phyloP scores from a whole-genome alignment of 257 asterid genomes.

The Fraxinus quadrangulata region DNA sequence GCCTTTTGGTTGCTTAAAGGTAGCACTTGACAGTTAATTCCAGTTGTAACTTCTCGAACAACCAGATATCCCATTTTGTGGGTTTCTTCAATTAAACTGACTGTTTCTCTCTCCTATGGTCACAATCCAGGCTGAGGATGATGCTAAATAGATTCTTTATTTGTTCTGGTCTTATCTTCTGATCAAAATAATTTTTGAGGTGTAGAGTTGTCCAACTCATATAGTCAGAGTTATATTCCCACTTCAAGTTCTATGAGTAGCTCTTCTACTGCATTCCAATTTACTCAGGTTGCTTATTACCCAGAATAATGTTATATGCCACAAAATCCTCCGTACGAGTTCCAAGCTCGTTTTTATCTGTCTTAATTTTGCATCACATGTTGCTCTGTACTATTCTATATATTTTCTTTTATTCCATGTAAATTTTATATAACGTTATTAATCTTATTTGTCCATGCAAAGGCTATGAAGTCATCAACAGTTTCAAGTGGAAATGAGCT shows the following conservation, averaged over 20 bases:
- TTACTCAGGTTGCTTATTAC: background rate
- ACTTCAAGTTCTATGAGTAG: background rate
- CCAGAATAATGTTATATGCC: background rate
- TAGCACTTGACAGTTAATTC: background rate
- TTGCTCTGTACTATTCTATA: background rate
- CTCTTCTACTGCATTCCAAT: background rate
- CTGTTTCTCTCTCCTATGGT: background rate
- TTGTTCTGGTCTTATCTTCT: background rate
- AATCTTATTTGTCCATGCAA: slow-evolving; percentile 28
- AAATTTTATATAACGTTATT: background rate
- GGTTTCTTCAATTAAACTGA: background rate
- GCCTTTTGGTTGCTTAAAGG: background rate
- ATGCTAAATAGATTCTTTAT: background rate
- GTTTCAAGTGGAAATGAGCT: slow-evolving; percentile 66
- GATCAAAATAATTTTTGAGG: background rate
- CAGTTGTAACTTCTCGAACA: background rate
- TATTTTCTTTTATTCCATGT: background rate
- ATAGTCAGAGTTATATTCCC: background rate
- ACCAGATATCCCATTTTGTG: background rate
- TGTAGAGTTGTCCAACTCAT: background rate
- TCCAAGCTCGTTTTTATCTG: background rate
- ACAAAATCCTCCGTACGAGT: background rate
- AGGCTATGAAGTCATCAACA: slow-evolving; percentile 63
- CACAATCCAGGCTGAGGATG: background rate
- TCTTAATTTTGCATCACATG: background rate